Percentiles rank a stretch among this genome's conserved stretches.
Evolutionary conservation across 2,329 filamentous ascomycete genomes (phyloP).

Genomic region (Neonectria sp.): DNA sequence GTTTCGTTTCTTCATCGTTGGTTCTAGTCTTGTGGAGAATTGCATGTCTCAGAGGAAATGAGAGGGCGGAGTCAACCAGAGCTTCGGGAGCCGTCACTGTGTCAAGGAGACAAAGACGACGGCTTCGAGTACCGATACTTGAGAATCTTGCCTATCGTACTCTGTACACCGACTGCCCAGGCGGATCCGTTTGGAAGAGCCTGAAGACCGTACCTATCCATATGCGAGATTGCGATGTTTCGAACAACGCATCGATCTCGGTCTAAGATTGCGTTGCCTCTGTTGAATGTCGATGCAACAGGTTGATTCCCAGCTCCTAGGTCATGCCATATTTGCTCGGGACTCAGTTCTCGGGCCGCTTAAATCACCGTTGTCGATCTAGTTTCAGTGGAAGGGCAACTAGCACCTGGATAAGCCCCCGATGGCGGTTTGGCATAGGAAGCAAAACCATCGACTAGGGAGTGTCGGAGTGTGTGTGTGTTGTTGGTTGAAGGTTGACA

Average conservation of each 20-base stretch:
- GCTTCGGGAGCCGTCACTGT: neutral
- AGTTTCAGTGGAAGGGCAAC: neutral
- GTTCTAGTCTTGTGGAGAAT: constrained; percentile 3
- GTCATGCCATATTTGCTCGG: constrained; percentile 13
- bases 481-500: neutral
- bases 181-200: neutral
- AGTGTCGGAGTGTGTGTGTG: neutral
- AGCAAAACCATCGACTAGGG: constrained; percentile 1
- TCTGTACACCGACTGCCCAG: neutral
- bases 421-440: constrained; percentile 10
- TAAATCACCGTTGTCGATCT: constrained; percentile 23
- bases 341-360: constrained; percentile 21
- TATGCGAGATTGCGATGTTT: neutral
- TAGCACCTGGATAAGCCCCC: constrained; percentile 15
- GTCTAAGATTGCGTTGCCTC: neutral
- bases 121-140: neutral
- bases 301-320: neutral
- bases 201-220: neutral
- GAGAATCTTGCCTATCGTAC: neutral
- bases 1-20: neutral
- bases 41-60: constrained; percentile 11
- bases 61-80: constrained; percentile 8
- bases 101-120: neutral
- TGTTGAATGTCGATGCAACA: neutral
- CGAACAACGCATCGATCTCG: neutral